Base-by-base conservation (phyloP, 2,329 filamentous ascomycete genomes). In the Aureobasidium sp. region DNA sequence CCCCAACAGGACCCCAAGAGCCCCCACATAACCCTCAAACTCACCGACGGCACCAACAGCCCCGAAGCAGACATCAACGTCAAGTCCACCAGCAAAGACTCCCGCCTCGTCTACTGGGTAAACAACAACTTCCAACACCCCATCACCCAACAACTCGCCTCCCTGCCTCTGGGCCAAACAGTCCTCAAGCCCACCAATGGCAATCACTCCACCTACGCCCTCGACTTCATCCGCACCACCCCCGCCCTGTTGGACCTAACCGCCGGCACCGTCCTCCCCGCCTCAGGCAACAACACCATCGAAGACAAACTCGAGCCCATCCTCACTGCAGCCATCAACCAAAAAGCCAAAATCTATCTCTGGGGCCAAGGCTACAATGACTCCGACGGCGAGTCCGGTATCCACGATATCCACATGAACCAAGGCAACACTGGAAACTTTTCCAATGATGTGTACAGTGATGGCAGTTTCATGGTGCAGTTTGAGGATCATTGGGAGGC, bases 351-450 rank as follows among this genome's bases (percentile, higher is more conserved):
- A 12, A 69, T 75, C 45, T 77, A 75, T 64, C 67, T 77, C 22
- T 77, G 69, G 55, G 75, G 75, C 7, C 48, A 52, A 14, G 48
- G 31, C 11, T 52, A 52, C 48, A 52, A 37, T 27, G 48, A 52
- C 31, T 70, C 70, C n/a, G 69, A 72, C 22, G 76, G 71, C 63
- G 66, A 65, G 20, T 66, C 69, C 20, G 74, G 74, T 1, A 74
- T 76, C 39, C 72, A 76, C 64, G 74, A 77, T 59, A 68, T 77
- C 11, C 75, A 77, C 64, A 76, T 76, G 73, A 76, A 76, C 53
- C 75, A 76, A 65, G 74, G 74, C 44, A 75, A 72, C 64, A 64
- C 67, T 22, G 51, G 42, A 29, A 67, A 66, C 8, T 73, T 67
- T 31, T 69, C 72, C 47, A 77, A 77, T 63, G 73, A 71, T 22